Base-by-base conservation (phyloP, 768 basidiomycete genomes). In the Tephrocybe sp. region DNA sequence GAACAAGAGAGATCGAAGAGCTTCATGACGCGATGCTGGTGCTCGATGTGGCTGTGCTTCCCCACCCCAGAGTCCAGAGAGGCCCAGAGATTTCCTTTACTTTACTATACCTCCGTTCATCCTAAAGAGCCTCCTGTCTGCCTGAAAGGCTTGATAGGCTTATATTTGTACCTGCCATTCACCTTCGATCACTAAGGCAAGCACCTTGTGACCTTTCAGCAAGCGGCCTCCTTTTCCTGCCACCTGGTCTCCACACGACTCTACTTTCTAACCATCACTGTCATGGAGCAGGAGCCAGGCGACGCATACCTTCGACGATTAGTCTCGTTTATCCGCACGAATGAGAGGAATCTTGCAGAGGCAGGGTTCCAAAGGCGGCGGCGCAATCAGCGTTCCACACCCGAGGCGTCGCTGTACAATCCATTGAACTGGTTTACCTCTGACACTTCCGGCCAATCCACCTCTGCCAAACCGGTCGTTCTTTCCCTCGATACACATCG, bases 401-500 rank as follows among this genome's bases (percentile, higher is more conserved):
- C 40, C 65, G 7, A n/a, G n/a, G 56, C 67, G 25, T 74, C 82
- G 47, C 60, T 76, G 21, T 74, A 84, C 67, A 84, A 84, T 53
- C 87, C 85, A 19, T 67, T 84, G 35, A 72, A 69, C 44, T 88
- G 86, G 87, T 78, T 87, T 54, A 70, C 69, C 44, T 59, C 64
- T 40, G 60, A 72, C 44, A 52, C 67, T 18, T 49, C 64, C 19
- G 54, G 66, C 7, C 58, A 64, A 18, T 49, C 69, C 9, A 51
- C 72, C 4, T 67, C 70, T n/a, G 55, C 68, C 9, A 83, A 80
- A 64, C 83, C 90, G 8, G 69, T 89, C 36, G 67, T 84, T 19
- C 81, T 94, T 51, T 63, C 79, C 4, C 75, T 90, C 56, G 89
- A 92, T 67, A 82, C 79, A 22, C 89, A 92, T 61, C 91, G 86